Base-by-base conservation (phyloP, 2,329 filamentous ascomycete genomes). In the Sordariomycetes sp. region DNA sequence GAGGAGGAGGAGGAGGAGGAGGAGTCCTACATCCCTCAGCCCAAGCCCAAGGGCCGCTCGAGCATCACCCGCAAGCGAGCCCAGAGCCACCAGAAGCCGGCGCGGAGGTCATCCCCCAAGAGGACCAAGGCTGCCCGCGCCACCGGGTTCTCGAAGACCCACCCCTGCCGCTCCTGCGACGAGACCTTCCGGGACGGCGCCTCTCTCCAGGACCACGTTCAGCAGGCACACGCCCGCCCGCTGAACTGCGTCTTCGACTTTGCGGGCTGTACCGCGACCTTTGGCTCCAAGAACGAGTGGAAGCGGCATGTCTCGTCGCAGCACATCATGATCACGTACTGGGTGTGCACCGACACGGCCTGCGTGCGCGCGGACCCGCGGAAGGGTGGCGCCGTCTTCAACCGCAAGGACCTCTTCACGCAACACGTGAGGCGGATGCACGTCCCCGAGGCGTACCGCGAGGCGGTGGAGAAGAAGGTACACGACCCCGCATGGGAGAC, bases 391-490 rank as follows among this genome's bases (percentile, higher is more conserved):
- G 71, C 72, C 35, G 75, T 78, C 64, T 96, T 96, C 75, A 95
- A 95, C 70, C 86, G 91, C 65, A 95, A 95, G 67, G 91, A 96
- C 65, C 80, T 96, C 10, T 96, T 91, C 72, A 89, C 86, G 0
- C 90, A 95, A 65, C 92, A 96, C 66, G 77, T 92, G 2, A 81
- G 89, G 6, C 86, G 92, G 53, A 95, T 95, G 89, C 91, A 96
- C 66, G 75, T 80, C 0, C 78, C 80, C 0, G 68, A 76, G 57
- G 61, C 69, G 2, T 63, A 72, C 52, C 72, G 70, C 59, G 72
- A 69, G 56, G 66, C 69, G 58, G 64, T 68, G 28, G 70, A 70
- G 59, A 66, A 65, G 59, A 75, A 69, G 64, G 69, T 64, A 61
- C 62, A 60, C 1, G 45, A 56, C 22, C 61, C 3, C 62, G 75